A percentile compares a stretch with the other conserved stretches of the same genome.
Conservation (phyloP, 257 asterid genomes). For the Nicotiana knightiana region DNA sequence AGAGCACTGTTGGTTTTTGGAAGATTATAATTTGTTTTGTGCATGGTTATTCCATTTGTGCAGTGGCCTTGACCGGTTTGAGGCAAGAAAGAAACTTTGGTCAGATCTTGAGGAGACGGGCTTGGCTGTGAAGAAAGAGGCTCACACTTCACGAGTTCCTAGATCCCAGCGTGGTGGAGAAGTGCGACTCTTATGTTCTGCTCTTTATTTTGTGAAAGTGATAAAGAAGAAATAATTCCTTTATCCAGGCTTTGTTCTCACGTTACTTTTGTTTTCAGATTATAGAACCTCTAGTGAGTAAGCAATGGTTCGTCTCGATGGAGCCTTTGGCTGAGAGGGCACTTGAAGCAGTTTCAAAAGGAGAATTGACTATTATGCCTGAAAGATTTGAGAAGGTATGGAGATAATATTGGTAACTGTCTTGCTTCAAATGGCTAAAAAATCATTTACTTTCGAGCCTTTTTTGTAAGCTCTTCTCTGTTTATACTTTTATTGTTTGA, state of each 20-base stretch:
- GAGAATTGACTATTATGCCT: conserved; percentile 83
- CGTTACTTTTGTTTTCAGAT: conserved; percentile 45
- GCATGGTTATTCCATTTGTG: conserved; percentile 21
- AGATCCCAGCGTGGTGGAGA: conserved; percentile 99
- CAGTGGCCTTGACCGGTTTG: conserved; percentile 99
- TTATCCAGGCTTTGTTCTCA: conserved; percentile 16
- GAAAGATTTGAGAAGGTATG: conserved; percentile 94
- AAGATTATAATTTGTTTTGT: conserved; percentile 7
- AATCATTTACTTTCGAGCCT: neutral
- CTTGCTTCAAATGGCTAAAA: conserved; percentile 14
- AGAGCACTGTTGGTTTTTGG: conserved; percentile 10
- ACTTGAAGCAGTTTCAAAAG: conserved; percentile 76
- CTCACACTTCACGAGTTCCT: conserved; percentile 81
- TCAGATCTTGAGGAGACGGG: conserved; percentile 92
- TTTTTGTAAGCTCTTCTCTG: conserved; percentile 2
- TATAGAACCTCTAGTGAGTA: conserved; percentile 94
- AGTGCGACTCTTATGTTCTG: conserved; percentile 35
- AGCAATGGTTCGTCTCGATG: conserved; percentile 98
- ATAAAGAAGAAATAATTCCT: conserved; percentile 15
- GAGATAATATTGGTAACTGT: conserved; percentile 5
- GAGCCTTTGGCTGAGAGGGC: conserved; percentile 97
- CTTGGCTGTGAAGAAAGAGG: conserved; percentile 82
- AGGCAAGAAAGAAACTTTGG: conserved; percentile 96
- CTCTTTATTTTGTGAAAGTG: conserved; percentile 9
- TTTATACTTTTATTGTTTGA: conserved; percentile 7